Percentiles rank a stretch among this genome's conserved stretches.
phyloP scores from a whole-genome alignment of 2,329 filamentous ascomycete genomes.

The Purpureocillium takamizusanense region DNA sequence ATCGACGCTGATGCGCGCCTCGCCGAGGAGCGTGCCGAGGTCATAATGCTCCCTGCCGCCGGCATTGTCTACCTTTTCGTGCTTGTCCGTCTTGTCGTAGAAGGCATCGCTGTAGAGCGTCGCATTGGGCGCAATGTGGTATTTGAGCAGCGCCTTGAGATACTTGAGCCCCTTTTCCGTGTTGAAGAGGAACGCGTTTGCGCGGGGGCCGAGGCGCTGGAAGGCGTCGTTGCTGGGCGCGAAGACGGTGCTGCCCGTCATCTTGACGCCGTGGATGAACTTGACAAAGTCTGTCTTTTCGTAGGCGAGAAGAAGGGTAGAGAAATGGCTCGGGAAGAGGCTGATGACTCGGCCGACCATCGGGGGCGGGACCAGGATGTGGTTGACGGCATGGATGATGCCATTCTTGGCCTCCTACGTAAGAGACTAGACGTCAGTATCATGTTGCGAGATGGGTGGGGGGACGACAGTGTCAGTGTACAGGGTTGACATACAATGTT shows the following conservation, averaged over 20 bases:
- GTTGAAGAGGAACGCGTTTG: constrained; percentile 80
- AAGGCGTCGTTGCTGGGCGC: constrained; percentile 79
- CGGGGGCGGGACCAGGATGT: constrained; percentile 68
- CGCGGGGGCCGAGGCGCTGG: constrained; percentile 56
- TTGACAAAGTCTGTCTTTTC: constrained; percentile 63
- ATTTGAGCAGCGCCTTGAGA: constrained; percentile 68
- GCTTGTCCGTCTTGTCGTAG: constrained; percentile 36
- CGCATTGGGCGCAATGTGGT: constrained; percentile 65
- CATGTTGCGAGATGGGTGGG: no score
- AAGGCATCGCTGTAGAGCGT: constrained; percentile 80
- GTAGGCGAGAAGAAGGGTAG: constrained; percentile 67
- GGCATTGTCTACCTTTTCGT: constrained; percentile 15
- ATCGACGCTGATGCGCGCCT: constrained; percentile 61
- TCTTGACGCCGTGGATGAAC: constrained; percentile 43
- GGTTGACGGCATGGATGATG: constrained; percentile 68
- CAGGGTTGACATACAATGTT: constrained; percentile 50
- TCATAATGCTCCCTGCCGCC: constrained; percentile 47
- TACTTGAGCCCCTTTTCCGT: constrained; percentile 64
- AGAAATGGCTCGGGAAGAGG: constrained; percentile 68
- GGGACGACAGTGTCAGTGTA: no score
- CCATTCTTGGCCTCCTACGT: constrained; percentile 64
- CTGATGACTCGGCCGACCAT: constrained; percentile 41
- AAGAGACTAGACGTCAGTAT: background rate
- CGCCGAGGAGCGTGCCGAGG: constrained; percentile 62
- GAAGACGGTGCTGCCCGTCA: constrained; percentile 65